Evolutionary conservation across 129 eudicot species (phyloP).

Genomic region (Silybum marianum): DNA sequence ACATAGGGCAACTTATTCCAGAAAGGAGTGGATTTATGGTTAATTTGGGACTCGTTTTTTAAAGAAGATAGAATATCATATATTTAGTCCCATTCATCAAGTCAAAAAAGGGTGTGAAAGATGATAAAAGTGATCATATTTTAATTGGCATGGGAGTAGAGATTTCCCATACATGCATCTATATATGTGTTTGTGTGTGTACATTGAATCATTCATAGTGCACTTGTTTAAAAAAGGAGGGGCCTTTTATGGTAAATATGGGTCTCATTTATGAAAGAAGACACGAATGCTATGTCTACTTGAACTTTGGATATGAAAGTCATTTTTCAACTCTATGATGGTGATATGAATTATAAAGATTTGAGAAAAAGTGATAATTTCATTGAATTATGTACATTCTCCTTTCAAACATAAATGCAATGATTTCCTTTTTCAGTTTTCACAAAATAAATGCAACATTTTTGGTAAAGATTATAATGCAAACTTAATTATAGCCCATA

Average conservation of each 20-base stretch:
- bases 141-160: neutral
- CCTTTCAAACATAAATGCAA: neutral
- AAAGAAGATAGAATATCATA: neutral
- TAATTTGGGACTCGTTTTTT: neutral
- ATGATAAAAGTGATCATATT: neutral
- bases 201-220: neutral
- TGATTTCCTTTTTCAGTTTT: neutral
- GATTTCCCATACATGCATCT: neutral
- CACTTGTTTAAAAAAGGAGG: neutral
- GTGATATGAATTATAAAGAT: neutral
- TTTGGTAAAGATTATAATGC: neutral
- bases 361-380: neutral
- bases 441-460: neutral
- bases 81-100: neutral
- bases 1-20: neutral
- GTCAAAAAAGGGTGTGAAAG: neutral
- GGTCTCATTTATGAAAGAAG: conserved; percentile 12
- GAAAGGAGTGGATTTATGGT: neutral
- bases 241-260: neutral
- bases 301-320: neutral
- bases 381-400: neutral
- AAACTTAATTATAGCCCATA: neutral
- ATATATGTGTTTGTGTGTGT: neutral
- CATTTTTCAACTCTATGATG: neutral
- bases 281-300: neutral